These are phyloP conservation scores for Schoenoplectus tabernaemontani DNA, from an alignment of 202 grass and related monocot genomes.

Conservation along the genomic window DNA sequence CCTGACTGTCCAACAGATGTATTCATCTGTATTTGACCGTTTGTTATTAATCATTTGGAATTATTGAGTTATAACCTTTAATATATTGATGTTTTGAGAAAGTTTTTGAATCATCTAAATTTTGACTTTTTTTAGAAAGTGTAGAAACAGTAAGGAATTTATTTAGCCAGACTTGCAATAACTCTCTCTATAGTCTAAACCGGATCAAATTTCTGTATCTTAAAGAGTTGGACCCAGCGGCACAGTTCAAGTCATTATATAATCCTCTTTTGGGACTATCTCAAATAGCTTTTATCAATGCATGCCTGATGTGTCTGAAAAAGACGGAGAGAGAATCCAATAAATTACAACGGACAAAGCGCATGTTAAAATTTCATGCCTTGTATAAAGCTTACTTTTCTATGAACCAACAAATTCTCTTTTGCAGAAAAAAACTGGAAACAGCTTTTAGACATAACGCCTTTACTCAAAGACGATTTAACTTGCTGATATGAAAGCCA, in stretches of 20 bases:
- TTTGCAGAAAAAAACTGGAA: neutral
- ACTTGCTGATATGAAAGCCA: too few relatives aligned
- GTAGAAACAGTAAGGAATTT: neutral
- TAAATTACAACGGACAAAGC: neutral
- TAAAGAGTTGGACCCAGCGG: neutral
- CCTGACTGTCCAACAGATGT: too few relatives aligned
- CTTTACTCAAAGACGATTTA: slow-evolving; percentile 3
- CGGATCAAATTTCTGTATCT: neutral
- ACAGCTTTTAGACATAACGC: slow-evolving; percentile 3
- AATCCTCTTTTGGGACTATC: neutral
- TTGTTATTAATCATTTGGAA: too few relatives aligned
- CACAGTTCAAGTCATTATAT: slow-evolving; percentile 13
- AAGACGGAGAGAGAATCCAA: neutral
- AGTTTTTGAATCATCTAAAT: too few relatives aligned
- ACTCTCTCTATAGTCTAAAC: neutral
- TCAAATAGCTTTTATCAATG: slow-evolving; percentile 7
- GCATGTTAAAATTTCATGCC: slow-evolving; percentile 10
- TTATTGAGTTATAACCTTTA: too few relatives aligned
- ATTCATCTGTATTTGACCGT: too few relatives aligned
- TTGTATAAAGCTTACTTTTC: slow-evolving; percentile 19
- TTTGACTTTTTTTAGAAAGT: neutral
- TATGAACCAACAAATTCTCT: slow-evolving; percentile 7
- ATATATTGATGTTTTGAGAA: too few relatives aligned
- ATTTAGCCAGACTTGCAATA: neutral
- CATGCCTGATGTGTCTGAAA: neutral